Base-by-base conservation (phyloP, 345 rosid species). In the Geranium brycei region DNA sequence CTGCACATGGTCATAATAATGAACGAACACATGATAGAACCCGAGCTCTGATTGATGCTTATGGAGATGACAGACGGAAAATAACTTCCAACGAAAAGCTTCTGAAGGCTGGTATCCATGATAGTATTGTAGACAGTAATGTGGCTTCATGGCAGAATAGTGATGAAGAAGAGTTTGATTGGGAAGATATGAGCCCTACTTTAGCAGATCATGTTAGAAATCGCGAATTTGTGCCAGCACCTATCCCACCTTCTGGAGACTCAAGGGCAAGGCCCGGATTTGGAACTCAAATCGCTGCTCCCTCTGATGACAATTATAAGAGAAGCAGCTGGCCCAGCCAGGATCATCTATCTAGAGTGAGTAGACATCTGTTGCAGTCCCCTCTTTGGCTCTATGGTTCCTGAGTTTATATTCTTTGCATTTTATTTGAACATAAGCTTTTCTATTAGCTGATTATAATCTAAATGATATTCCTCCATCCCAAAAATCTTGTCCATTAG, bases 181-280 rank as follows among this genome's bases (percentile, higher is more conserved):
- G 99, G 99, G 96, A 91, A 77, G 96, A 91, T 73, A 95, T 95
- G 99, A 95, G 81, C 81, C 97, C 96, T 66, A 85, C 95, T 19
- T 76, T 85, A 70, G 75, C 70, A 60, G 92, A 87, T 62, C 81
- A 73, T 64, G 72, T 76, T 68, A 72, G 86, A 79, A 74, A 66
- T 62, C 83, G 72, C 77, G 81, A 78, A 64, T 72, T 73, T 58
- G 65, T 81, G 68, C 67, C 82, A 32, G 76, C 84, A 69, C 79
- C 91, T 51, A 71, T 62, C 69, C 80, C 77, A 63, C 68, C 82
- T 65, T 58, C 76, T 69, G 82, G 81, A 69, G 78, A 69, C 64
- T 66, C 63, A 70, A 76, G 79, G 70, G 63, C 71, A 70, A 84
- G 83, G 76, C 75, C 73, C 60, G 76, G 81, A 57, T 71, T 75